Evolutionary conservation across 202 grass and related monocot genomes (phyloP).

Genomic region (Miscanthus sacchariflorus): DNA sequence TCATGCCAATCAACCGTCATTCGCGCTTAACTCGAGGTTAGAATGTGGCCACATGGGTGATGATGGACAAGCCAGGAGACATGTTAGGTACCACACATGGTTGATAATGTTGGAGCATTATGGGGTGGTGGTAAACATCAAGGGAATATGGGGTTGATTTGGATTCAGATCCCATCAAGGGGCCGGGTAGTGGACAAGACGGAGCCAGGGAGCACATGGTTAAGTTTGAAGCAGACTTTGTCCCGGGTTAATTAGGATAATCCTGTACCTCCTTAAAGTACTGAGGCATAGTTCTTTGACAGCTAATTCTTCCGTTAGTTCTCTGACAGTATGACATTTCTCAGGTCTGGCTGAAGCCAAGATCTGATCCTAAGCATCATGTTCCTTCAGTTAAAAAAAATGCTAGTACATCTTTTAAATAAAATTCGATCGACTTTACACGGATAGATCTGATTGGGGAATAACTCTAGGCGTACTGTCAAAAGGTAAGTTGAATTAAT

Average conservation of each 20-base stretch:
- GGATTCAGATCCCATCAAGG: slow-evolving; percentile 67
- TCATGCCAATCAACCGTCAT: slow-evolving; percentile 21
- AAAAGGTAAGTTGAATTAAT: slow-evolving; percentile 55
- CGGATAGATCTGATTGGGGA: slow-evolving; percentile 54
- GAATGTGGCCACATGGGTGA: slow-evolving; percentile 64
- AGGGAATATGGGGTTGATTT: slow-evolving; percentile 55
- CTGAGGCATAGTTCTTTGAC: slow-evolving; percentile 73
- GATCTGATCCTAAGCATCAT: slow-evolving; percentile 47
- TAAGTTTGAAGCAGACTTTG: slow-evolving; percentile 52
- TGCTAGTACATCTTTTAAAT: slow-evolving; percentile 10
- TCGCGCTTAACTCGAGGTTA: slow-evolving; percentile 27
- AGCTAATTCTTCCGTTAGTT: slow-evolving; percentile 74
- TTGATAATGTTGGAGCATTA: slow-evolving; percentile 55
- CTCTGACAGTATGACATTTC: slow-evolving; percentile 55
- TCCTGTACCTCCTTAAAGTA: slow-evolving; percentile 50
- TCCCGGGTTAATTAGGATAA: slow-evolving; percentile 39
- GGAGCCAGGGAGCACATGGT: slow-evolving; percentile 54
- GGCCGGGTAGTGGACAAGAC: slow-evolving; percentile 31
- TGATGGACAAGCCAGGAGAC: slow-evolving; percentile 43
- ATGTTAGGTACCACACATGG: slow-evolving; percentile 64
- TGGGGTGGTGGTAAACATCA: slow-evolving; percentile 55
- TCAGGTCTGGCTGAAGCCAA: slow-evolving; percentile 39
- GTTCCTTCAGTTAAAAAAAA: slow-evolving; percentile 43
- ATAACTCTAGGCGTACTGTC: slow-evolving; percentile 28
- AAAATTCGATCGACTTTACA: slow-evolving; percentile 7